These are phyloP conservation scores for Blumeria graminis DNA, from an alignment of 2,329 filamentous ascomycete genomes.

Conservation along the genomic window DNA sequence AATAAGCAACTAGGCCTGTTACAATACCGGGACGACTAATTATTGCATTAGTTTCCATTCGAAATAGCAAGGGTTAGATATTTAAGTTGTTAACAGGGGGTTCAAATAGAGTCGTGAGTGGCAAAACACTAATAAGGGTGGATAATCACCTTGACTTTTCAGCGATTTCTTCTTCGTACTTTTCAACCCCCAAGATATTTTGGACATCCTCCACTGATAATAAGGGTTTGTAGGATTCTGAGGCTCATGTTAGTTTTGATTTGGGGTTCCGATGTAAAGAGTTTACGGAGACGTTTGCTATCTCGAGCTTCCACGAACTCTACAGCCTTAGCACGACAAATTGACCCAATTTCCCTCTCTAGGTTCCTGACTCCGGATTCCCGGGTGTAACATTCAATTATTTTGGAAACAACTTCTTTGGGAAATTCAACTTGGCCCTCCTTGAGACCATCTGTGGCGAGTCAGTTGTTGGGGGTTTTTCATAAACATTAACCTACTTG, in stretches of 20 bases:
- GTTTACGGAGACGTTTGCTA: constrained; percentile 22
- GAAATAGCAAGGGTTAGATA: constrained; percentile 1
- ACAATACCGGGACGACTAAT: constrained; percentile 63
- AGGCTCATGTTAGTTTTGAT: too few relatives aligned
- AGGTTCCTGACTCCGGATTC: constrained; percentile 91
- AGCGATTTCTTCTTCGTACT: constrained; percentile 86
- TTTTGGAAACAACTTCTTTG: constrained; percentile 73
- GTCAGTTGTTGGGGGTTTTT: constrained; percentile 6
- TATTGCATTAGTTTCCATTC: constrained; percentile 3
- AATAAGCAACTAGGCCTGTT: constrained; percentile 88
- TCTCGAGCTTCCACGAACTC: constrained; percentile 84
- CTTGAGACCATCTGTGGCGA: constrained; percentile 38
- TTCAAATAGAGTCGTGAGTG: not conserved
- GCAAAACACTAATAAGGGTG: constrained; percentile 2
- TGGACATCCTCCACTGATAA: constrained; percentile 66
- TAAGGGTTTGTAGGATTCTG: constrained; percentile 36
- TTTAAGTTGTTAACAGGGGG: too few relatives aligned
- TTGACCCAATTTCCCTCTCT: constrained; percentile 81
- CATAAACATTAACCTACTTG: constrained; percentile 21
- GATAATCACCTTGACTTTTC: constrained; percentile 35
- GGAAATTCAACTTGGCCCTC: constrained; percentile 52
- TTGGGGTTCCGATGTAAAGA: too few relatives aligned
- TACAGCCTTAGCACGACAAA: constrained; percentile 86
- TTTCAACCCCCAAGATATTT: constrained; percentile 73
- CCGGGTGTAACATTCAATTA: constrained; percentile 89